Evolutionary conservation across 495 filamentous ascomycete genomes (phyloP).

Genomic region (Neurospora sp.): DNA sequence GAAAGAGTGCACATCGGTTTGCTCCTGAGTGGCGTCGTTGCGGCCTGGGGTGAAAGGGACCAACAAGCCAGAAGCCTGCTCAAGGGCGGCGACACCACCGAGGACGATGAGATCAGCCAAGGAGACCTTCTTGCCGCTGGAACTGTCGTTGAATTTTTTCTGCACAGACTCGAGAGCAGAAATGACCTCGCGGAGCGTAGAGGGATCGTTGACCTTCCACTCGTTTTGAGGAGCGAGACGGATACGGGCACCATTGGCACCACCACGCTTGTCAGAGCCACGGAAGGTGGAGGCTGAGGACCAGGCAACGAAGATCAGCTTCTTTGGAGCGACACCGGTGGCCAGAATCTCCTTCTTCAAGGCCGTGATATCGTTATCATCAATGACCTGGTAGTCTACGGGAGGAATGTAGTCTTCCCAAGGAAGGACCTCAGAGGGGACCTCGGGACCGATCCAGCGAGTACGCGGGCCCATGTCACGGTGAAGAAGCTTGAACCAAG

Average conservation of each 20-base stretch:
- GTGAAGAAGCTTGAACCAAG: constrained; percentile 73
- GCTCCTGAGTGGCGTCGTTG: constrained; percentile 44
- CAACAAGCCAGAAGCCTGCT: constrained; percentile 47
- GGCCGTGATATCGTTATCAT: constrained; percentile 45
- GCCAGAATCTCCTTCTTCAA: constrained; percentile 57
- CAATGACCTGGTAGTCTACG: constrained; percentile 43
- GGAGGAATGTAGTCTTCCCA: constrained; percentile 61
- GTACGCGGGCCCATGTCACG: constrained; percentile 60
- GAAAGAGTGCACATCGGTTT: constrained; percentile 56
- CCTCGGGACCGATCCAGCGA: constrained; percentile 60
- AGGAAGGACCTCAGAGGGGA: constrained; percentile 48
- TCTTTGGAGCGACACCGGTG: constrained; percentile 40
- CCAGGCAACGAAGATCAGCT: constrained; percentile 55
- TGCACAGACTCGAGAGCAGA: constrained; percentile 50
- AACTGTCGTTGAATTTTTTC: constrained; percentile 50
- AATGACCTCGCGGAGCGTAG: constrained; percentile 47
- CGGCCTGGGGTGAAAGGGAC: constrained; percentile 42
- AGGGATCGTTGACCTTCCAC: constrained; percentile 60
- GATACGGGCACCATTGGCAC: constrained; percentile 65
- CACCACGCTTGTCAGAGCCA: constrained; percentile 64
- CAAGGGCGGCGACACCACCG: constrained; percentile 56
- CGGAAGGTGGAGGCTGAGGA: constrained; percentile 65
- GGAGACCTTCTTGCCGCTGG: constrained; percentile 56
- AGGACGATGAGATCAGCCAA: constrained; percentile 65
- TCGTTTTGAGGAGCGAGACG: constrained; percentile 57